phyloP scores from a whole-genome alignment of 2,329 filamentous ascomycete genomes.

The Trichoderma koningii region DNA sequence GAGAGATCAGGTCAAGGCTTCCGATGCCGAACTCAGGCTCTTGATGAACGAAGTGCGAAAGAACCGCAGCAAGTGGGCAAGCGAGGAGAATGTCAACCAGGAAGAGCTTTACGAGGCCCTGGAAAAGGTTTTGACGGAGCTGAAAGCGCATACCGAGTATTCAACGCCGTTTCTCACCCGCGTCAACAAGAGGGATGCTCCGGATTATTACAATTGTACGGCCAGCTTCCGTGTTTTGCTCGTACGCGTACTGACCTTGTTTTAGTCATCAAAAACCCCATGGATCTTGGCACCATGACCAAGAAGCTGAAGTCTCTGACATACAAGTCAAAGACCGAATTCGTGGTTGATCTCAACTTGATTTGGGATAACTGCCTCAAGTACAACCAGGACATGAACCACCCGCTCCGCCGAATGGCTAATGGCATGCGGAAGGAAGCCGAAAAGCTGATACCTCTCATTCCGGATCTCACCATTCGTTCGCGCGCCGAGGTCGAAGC shows the following conservation, averaged over 20 bases:
- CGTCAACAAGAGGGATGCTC: constrained; percentile 95
- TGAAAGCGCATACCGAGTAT: constrained; percentile 96
- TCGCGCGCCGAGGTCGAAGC: constrained; percentile 93
- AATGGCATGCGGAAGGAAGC: constrained; percentile 97
- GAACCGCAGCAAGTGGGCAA: constrained; percentile 98
- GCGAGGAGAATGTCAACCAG: constrained; percentile 94
- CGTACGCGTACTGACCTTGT: constrained; percentile 32
- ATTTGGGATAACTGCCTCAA: constrained; percentile 97
- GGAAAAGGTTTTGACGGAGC: constrained; percentile 94
- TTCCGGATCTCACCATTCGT: constrained; percentile 87
- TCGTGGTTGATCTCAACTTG: constrained; percentile 87
- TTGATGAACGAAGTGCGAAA: constrained; percentile 97
- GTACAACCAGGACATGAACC: constrained; percentile 88
- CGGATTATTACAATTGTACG: constrained; percentile 90
- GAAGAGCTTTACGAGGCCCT: constrained; percentile 96
- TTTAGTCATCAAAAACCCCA: constrained; percentile 88
- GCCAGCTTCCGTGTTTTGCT: neutral
- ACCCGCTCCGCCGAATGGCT: constrained; percentile 88
- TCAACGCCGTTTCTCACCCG: constrained; percentile 92
- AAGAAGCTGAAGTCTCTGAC: constrained; percentile 85
- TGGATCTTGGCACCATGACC: constrained; percentile 97
- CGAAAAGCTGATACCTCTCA: constrained; percentile 91
- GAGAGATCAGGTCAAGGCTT: constrained; percentile 84
- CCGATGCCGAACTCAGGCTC: constrained; percentile 86
- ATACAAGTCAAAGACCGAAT: constrained; percentile 90